A percentile compares a stretch with the other conserved stretches of the same genome.
Conservation (phyloP, 2,329 filamentous ascomycete genomes). For the Neodidymelliopsis sp. region DNA sequence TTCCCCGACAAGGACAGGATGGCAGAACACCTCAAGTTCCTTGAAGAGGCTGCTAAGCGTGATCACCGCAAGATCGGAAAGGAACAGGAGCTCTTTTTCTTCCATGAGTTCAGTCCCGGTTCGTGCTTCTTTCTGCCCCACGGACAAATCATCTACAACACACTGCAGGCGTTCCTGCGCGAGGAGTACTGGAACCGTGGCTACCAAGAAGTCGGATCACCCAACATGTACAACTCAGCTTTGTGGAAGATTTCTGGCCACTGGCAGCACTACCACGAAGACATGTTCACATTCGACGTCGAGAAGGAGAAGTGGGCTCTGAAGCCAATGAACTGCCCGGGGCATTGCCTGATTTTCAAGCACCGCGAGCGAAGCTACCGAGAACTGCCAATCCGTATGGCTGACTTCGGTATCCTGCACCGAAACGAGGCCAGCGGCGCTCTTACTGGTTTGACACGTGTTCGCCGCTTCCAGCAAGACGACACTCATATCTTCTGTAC, state of each 20-base stretch:
- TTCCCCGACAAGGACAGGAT: slow-evolving; percentile 98
- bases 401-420: slow-evolving; percentile 95
- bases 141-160: slow-evolving; percentile 92
- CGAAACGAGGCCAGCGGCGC: slow-evolving; percentile 95
- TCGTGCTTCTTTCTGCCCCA: slow-evolving; percentile 92
- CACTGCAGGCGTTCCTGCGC: slow-evolving; percentile 80
- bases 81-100: slow-evolving; percentile 98
- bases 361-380: slow-evolving; percentile 86
- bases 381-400: slow-evolving; percentile 89
- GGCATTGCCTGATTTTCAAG: slow-evolving; percentile 87
- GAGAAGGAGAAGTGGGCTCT: slow-evolving; percentile 87
- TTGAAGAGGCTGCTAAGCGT: slow-evolving; percentile 97
- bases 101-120: slow-evolving; percentile 91
- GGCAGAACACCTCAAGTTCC: slow-evolving; percentile 90
- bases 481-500: slow-evolving; percentile 97
- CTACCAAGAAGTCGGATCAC: slow-evolving; percentile 93
- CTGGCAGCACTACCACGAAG: slow-evolving; percentile 90
- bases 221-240: slow-evolving; percentile 94
- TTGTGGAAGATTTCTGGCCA: slow-evolving; percentile 96
- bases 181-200: slow-evolving; percentile 91
- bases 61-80: slow-evolving; percentile 93
- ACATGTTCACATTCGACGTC: slow-evolving; percentile 88
- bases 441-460: slow-evolving; percentile 86
- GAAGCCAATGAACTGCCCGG: slow-evolving; percentile 99
- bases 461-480: slow-evolving; percentile 94